Evolutionary conservation across 2,329 filamentous ascomycete genomes (phyloP).

Genomic region (Arthrobotrys megalospora): DNA sequence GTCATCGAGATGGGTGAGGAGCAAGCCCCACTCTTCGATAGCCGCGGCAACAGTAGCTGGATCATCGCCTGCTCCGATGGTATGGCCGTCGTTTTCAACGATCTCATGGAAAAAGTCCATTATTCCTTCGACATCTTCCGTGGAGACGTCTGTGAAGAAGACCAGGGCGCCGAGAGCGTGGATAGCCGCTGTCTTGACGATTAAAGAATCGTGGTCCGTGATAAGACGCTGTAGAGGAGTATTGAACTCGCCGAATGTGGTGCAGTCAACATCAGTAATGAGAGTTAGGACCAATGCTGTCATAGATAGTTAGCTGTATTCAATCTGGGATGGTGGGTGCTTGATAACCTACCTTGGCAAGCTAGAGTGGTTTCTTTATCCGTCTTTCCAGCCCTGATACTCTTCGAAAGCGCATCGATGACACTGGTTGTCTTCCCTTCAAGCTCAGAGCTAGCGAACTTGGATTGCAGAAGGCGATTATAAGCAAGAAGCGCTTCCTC

Average conservation of each 20-base stretch:
- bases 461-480: slow-evolving; percentile 77
- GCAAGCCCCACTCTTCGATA: slow-evolving; percentile 82
- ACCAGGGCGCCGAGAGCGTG: slow-evolving; percentile 80
- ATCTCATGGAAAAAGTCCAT: slow-evolving; percentile 84
- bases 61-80: slow-evolving; percentile 79
- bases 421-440: slow-evolving; percentile 75
- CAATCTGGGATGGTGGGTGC: slow-evolving; percentile 2
- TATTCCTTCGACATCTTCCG: slow-evolving; percentile 78
- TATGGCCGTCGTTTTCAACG: slow-evolving; percentile 82
- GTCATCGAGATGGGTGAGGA: slow-evolving; percentile 83
- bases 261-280: slow-evolving; percentile 77
- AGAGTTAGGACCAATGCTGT: slow-evolving; percentile 78
- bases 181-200: slow-evolving; percentile 80
- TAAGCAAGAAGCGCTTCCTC: slow-evolving; percentile 77
- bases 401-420: slow-evolving; percentile 77
- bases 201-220: slow-evolving; percentile 76
- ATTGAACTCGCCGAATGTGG: slow-evolving; percentile 76
- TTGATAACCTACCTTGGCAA: slow-evolving; percentile 72
- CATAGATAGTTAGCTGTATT: not conserved
- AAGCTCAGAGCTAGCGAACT: slow-evolving; percentile 77
- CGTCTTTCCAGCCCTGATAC: slow-evolving; percentile 78
- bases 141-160: slow-evolving; percentile 81
- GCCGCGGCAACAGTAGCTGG: slow-evolving; percentile 80
- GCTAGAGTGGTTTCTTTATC: slow-evolving; percentile 79
- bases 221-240: slow-evolving; percentile 75